These are phyloP conservation scores for Auxenochlorella pyrenoidosa DNA, from an alignment of 139 green algal species.

Conservation along the genomic window DNA sequence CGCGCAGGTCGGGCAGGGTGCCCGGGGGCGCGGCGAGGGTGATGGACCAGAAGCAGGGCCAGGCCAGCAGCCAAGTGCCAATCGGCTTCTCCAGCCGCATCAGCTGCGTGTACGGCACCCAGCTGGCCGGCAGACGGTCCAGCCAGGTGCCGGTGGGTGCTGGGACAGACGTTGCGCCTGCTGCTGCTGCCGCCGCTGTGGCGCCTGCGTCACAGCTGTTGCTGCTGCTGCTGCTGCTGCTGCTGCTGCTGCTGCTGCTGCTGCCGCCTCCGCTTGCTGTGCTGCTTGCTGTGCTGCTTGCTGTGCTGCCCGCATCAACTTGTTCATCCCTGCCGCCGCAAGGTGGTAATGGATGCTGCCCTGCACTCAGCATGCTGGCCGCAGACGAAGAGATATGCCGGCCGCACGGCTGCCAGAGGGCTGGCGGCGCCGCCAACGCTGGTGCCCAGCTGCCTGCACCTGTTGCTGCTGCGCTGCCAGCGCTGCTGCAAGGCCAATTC, in stretches of 20 bases:
- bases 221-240: neutral
- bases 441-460: neutral
- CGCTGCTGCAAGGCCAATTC: neutral
- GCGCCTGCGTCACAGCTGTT: neutral
- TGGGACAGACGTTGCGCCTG: neutral
- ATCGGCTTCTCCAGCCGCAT: constrained; percentile 93
- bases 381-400: neutral
- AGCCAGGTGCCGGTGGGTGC: constrained; percentile 2
- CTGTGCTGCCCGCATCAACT: neutral
- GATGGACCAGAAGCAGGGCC: constrained; percentile 96
- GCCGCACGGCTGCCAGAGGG: neutral
- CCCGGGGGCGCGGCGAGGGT: constrained; percentile 81
- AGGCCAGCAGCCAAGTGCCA: constrained; percentile 91
- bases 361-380: neutral
- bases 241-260: constrained; percentile 5
- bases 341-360: neutral
- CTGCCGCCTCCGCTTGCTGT: neutral
- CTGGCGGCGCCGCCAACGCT: neutral
- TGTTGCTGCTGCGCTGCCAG: neutral
- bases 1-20: constrained; percentile 71
- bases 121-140: constrained; percentile 39
- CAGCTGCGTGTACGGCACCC: constrained; percentile 83
- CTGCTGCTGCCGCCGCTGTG: neutral
- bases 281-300: neutral
- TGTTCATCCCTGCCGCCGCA: neutral